Conservation (phyloP, 176 grass and related monocot species). For the Carex littledalei region DNA sequence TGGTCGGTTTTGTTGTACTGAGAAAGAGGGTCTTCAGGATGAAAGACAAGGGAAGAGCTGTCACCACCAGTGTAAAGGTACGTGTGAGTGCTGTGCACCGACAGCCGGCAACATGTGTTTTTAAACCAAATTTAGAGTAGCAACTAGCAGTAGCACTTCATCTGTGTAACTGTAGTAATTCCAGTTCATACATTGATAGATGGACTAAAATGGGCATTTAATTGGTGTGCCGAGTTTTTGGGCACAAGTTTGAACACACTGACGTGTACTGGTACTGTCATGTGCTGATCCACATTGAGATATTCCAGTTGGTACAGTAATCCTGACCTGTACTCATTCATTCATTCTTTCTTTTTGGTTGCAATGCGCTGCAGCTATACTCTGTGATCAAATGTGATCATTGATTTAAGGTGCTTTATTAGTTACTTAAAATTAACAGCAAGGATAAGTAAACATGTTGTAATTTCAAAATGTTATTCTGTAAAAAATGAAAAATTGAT, state of each 20-base stretch:
- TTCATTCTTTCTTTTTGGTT: background rate
- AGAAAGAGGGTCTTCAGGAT: slow-evolving; percentile 23
- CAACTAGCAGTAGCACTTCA: background rate
- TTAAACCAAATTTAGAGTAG: background rate
- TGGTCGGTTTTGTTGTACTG: slow-evolving; percentile 31
- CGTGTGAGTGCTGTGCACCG: background rate
- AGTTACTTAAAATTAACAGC: background rate
- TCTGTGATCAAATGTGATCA: background rate
- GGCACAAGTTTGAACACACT: background rate
- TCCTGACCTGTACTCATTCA: background rate
- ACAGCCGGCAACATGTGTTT: background rate
- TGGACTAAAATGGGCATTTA: background rate
- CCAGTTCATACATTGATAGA: background rate
- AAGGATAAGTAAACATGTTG: background rate
- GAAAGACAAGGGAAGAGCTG: slow-evolving; percentile 4
- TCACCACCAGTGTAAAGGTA: background rate
- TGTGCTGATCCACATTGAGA: background rate
- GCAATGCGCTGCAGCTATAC: background rate
- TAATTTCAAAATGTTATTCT: background rate
- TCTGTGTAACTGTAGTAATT: background rate
- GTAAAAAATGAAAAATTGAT: background rate
- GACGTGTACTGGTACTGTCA: background rate
- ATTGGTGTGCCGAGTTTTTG: too few species aligned
- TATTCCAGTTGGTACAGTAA: background rate
- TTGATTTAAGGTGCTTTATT: background rate